phyloP scores from a whole-genome alignment of 306 rosid species.

The Elaeagnus macrophylla region DNA sequence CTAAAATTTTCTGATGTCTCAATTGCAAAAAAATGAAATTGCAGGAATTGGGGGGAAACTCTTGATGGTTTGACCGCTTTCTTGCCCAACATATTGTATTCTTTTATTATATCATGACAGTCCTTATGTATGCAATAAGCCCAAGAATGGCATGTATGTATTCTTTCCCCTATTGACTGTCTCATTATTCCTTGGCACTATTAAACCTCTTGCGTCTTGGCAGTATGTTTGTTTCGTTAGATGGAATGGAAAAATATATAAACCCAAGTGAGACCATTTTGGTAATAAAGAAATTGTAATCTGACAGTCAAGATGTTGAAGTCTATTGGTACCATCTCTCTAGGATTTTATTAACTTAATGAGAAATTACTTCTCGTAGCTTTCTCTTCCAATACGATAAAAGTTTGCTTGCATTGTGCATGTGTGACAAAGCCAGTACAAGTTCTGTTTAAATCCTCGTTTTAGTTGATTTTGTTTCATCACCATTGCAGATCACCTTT shows the following conservation, averaged over 20 bases:
- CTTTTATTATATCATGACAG: slow-evolving; percentile 74
- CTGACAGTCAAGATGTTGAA: background rate
- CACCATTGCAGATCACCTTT: slow-evolving; percentile 76
- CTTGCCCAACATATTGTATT: slow-evolving; percentile 91
- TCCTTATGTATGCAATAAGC: slow-evolving; percentile 64
- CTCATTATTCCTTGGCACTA: slow-evolving; percentile 4
- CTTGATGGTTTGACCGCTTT: slow-evolving; percentile 97
- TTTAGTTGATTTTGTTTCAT: slow-evolving; percentile 22
- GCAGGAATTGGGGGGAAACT: slow-evolving; percentile 96
- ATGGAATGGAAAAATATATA: background rate
- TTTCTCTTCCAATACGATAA: no score
- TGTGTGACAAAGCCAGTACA: no score
- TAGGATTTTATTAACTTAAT: no score
- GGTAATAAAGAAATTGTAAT: background rate
- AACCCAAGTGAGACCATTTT: background rate
- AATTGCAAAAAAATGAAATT: slow-evolving; percentile 19
- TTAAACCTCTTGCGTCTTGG: background rate
- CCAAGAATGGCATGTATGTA: slow-evolving; percentile 99
- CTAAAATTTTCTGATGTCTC: slow-evolving; percentile 8
- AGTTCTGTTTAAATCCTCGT: slow-evolving; percentile 9
- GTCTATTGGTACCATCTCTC: no score
- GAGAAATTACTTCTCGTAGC: no score
- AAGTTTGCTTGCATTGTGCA: no score
- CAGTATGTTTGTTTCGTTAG: slow-evolving; percentile 9
- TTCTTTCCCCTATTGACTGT: slow-evolving; percentile 11